Evolutionary conservation across 1,284 basidiomycete species (phyloP).

Genomic region (Tausonia pullulans): DNA sequence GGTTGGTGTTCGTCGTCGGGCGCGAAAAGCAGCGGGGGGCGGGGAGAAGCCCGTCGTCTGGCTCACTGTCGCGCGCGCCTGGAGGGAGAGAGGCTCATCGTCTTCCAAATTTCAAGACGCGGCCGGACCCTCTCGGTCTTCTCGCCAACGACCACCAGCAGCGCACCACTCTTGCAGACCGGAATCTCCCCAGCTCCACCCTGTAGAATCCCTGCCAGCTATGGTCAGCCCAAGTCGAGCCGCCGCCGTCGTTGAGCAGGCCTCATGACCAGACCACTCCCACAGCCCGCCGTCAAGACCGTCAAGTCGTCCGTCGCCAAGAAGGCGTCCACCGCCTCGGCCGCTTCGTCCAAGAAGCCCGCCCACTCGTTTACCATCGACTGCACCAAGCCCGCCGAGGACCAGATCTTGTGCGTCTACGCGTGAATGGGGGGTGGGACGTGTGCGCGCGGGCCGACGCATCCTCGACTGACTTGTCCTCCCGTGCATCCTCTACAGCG

Average conservation of each 20-base stretch:
- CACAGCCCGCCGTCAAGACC: neutral
- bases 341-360: conserved; percentile 6
- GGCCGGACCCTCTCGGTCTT: neutral
- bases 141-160: neutral
- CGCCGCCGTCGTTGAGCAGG: too few species aligned
- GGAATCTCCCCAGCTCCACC: neutral
- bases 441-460: too few species aligned
- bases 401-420: conserved; percentile 12
- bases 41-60: neutral
- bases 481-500: neutral
- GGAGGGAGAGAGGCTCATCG: neutral
- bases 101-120: too few species aligned
- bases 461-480: neutral
- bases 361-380: conserved; percentile 16
- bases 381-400: conserved; percentile 18
- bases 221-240: conserved; percentile 1
- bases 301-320: too few species aligned
- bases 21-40: neutral
- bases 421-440: too few species aligned
- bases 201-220: neutral
- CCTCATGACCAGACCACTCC: neutral
- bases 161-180: conserved; percentile 5
- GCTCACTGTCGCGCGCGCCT: neutral
- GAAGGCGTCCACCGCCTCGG: neutral
- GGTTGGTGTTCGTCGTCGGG: too few species aligned